Base-by-base conservation (phyloP, 768 basidiomycete genomes). In the Filobasidium floriforme region DNA sequence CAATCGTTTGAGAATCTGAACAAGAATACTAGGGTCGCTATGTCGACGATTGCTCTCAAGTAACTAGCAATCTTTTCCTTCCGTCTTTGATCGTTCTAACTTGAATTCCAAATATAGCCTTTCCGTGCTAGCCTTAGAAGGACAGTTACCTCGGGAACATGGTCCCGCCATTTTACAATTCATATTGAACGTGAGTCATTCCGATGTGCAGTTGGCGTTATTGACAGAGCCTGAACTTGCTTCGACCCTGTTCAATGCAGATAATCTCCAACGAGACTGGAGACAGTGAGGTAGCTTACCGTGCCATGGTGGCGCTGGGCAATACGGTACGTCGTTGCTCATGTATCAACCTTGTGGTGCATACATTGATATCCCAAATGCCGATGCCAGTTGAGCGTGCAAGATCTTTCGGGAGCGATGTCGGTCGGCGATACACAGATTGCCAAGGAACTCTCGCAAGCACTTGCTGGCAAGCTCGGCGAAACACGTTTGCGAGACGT, bases 41-140 rank as follows among this genome's bases (percentile, higher is more conserved):
- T 92, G 57, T 86, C 89, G 4, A 93, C 92, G 0, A 80, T 92
- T 41, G 78, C 89, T 40, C 87, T 97, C 80, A 98, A 98, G 94
- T 98, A 71, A 72, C 88, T 82, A 22, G 26, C 60, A 44, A 15
- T 51, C 32, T 44, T 10, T 18, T 24, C n/a, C 37, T 22, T 10
- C 5, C 59, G 65, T 37, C 7, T 18, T 54, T 24, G 15, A 19
- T 51, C 1, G 15, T 9, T 24, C 52, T n/a, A 46, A 28, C 59
- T 41, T 18, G 12, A 10, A 7, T 12, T 15, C 51, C 7, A 10
- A 12, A 15, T 15, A 49, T 32, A 76, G 76, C 62, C 74, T 75
- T 51, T 57, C 54, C 24, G 54, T 76, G 11, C 18, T 78, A 55
- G 73, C 74, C 40, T 66, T 75, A 10, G 66, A 69, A 1, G 61